These are phyloP conservation scores for Penicillium olsonii DNA, from an alignment of 2,329 filamentous ascomycete species.

Conservation along the genomic window DNA sequence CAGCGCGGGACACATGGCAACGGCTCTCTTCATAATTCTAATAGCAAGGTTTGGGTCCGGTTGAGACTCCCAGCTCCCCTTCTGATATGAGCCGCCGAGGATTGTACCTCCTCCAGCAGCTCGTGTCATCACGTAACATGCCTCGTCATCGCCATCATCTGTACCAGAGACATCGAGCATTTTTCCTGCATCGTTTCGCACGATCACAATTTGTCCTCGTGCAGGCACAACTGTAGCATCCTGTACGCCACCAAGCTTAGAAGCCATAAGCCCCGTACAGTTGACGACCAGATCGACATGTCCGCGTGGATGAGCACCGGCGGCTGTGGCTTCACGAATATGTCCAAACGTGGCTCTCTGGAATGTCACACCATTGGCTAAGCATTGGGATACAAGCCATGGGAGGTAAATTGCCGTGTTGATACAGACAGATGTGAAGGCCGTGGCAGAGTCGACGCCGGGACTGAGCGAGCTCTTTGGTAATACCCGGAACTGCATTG, in stretches of 20 bases:
- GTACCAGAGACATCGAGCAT: slow-evolving; percentile 72
- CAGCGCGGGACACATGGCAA: slow-evolving; percentile 31
- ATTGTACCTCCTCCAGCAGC: slow-evolving; percentile 74
- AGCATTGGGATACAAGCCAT: slow-evolving; percentile 77
- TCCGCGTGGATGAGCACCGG: slow-evolving; percentile 54
- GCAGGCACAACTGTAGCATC: slow-evolving; percentile 71
- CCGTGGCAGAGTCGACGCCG: slow-evolving; percentile 69
- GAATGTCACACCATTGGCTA: slow-evolving; percentile 68
- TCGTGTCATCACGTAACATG: slow-evolving; percentile 78
- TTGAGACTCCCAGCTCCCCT: slow-evolving; percentile 73
- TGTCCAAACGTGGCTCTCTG: slow-evolving; percentile 64
- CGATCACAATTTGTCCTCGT: slow-evolving; percentile 78
- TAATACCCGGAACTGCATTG: slow-evolving; percentile 59
- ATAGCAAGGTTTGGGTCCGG: slow-evolving; percentile 73
- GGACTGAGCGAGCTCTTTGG: slow-evolving; percentile 56
- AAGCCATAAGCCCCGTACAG: slow-evolving; percentile 74
- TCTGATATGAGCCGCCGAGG: slow-evolving; percentile 77
- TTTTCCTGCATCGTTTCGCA: slow-evolving; percentile 70
- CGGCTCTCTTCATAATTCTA: slow-evolving; percentile 74
- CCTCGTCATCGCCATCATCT: slow-evolving; percentile 70
- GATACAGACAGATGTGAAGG: slow-evolving; percentile 82
- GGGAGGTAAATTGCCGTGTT: slow-evolving; percentile 83
- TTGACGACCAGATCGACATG: slow-evolving; percentile 73
- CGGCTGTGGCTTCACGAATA: slow-evolving; percentile 64
- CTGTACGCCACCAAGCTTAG: slow-evolving; percentile 74